phyloP scores from a whole-genome alignment of 177 flowering plant species.

The Vitis hybrid region DNA sequence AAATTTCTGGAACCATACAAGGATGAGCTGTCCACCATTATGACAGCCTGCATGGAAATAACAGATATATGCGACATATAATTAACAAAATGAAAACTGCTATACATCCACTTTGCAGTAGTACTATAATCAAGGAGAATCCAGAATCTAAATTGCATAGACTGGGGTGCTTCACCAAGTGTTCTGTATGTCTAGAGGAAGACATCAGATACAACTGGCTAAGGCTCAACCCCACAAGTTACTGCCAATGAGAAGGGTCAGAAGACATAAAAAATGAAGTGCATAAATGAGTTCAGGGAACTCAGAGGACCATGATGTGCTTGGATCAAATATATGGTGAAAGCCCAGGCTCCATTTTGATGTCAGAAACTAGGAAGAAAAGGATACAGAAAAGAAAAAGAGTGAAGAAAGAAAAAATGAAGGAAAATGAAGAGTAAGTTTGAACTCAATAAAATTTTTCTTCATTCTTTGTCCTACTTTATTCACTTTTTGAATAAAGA shows the following conservation, averaged over 20 bases:
- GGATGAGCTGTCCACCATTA: slow-evolving; percentile 42
- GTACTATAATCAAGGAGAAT: neutral
- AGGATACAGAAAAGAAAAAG: too few species aligned
- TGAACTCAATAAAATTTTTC: too few species aligned
- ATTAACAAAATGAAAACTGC: neutral
- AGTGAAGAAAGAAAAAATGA: too few species aligned
- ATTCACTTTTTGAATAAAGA: too few species aligned
- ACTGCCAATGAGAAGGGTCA: neutral
- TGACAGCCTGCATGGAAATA: slow-evolving; percentile 37
- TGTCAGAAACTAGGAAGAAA: too few species aligned
- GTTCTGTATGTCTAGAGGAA: neutral
- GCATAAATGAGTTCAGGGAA: neutral
- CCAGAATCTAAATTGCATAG: neutral
- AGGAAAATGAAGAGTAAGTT: too few species aligned
- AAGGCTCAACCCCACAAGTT: neutral
- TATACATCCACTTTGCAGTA: neutral
- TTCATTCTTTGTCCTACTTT: too few species aligned
- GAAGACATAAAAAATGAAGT: neutral
- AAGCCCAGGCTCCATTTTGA: neutral
- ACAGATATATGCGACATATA: too few species aligned
- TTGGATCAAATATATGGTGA: neutral
- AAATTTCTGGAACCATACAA: slow-evolving; percentile 43
- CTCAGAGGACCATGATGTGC: neutral
- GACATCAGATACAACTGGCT: neutral
- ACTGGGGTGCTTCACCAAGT: neutral